phyloP scores from a whole-genome alignment of 1,284 basidiomycete species.

The Rhodotorula sp. region DNA sequence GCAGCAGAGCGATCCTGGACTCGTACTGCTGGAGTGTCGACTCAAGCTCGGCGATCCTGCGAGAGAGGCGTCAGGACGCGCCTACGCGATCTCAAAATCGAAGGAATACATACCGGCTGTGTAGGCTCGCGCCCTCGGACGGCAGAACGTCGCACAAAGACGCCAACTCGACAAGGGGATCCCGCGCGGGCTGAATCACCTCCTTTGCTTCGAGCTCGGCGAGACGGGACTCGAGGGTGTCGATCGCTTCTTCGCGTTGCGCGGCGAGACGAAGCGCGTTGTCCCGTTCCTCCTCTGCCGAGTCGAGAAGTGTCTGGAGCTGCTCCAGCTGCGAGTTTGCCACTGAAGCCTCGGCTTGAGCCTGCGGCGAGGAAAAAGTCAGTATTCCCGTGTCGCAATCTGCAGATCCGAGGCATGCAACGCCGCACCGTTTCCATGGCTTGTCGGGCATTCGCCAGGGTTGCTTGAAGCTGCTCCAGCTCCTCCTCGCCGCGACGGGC shows the following conservation, averaged over 20 bases:
- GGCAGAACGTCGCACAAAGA: conserved; percentile 19
- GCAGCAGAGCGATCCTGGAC: conserved; percentile 24
- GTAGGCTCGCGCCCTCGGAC: conserved; percentile 4
- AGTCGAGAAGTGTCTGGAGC: no score
- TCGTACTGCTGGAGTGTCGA: conserved; percentile 8
- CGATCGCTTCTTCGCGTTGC: not conserved
- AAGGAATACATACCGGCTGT: conserved; percentile 10
- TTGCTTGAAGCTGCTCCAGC: not conserved
- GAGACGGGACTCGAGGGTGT: conserved; percentile 11
- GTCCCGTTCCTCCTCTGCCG: no score
- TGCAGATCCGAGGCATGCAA: no score
- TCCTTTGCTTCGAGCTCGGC: not conserved
- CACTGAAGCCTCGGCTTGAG: conserved; percentile 1
- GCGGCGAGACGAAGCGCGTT: no score
- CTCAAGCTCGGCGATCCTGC: not conserved
- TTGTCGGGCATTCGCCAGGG: not conserved
- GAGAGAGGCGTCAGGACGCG: not conserved
- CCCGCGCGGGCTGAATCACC: not conserved
- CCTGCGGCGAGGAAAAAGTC: not conserved
- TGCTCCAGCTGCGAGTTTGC: no score
- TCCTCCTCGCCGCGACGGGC: not conserved
- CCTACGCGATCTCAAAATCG: not conserved
- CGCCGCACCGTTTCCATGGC: not conserved
- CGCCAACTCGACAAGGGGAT: conserved; percentile 16
- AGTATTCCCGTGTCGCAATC: not conserved